Evolutionary conservation across 2,329 filamentous ascomycete genomes (phyloP).

Genomic region (Ceratocystis smalleyi): DNA sequence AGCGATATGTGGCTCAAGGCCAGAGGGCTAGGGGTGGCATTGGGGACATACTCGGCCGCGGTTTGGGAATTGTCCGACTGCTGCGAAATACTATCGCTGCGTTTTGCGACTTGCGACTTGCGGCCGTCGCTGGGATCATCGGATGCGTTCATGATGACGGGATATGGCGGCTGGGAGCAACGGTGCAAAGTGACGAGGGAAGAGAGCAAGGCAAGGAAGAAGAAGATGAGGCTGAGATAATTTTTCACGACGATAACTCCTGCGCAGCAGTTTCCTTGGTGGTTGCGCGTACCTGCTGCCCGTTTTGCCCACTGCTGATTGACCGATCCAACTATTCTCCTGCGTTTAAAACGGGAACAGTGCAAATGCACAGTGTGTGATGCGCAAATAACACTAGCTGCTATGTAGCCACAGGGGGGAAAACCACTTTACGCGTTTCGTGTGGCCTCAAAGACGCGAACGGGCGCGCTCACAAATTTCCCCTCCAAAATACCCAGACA

Average conservation of each 20-base stretch:
- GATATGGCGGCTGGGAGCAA: neutral
- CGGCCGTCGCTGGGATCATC: constrained; percentile 3
- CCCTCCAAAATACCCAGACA: constrained; percentile 3
- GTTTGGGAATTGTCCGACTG: constrained; percentile 52
- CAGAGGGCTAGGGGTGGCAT: neutral
- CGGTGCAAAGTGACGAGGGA: neutral
- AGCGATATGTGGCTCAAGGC: neutral
- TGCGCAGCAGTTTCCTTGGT: neutral
- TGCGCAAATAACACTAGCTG: neutral
- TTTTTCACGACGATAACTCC: neutral
- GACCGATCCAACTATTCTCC: neutral
- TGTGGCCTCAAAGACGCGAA: constrained; percentile 1
- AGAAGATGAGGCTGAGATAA: neutral
- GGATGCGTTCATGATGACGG: constrained; percentile 3
- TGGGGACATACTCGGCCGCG: constrained; percentile 44
- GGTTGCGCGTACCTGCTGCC: neutral
- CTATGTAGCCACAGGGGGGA: neutral
- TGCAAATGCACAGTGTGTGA: neutral
- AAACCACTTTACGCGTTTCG: constrained; percentile 26
- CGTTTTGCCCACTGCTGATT: no score
- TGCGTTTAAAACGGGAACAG: neutral
- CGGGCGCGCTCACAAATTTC: constrained; percentile 15
- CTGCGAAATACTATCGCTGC: constrained; percentile 45
- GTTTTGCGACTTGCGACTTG: constrained; percentile 21
- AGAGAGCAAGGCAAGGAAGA: neutral